phyloP scores from a whole-genome alignment of 73 alveolate species.

The Paramecium bursaria region DNA sequence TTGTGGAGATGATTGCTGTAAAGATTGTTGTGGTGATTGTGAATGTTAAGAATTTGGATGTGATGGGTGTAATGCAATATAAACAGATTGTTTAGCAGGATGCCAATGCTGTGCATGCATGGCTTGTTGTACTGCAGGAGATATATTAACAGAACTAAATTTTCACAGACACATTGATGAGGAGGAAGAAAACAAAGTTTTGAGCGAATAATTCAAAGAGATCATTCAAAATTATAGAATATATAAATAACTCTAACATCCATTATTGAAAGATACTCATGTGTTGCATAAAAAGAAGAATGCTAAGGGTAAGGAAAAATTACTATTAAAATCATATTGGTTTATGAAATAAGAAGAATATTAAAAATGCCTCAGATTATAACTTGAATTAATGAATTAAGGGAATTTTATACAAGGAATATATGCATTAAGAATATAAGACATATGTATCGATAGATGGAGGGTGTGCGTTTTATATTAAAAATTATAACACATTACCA shows the following conservation, averaged over 20 bases:
- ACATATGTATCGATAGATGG: slow-evolving; percentile 47
- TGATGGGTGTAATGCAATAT: slow-evolving; percentile 42
- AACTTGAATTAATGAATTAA: no score
- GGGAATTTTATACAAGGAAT: background rate
- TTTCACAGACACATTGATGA: slow-evolving; percentile 31
- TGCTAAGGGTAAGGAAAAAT: background rate
- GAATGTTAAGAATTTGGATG: slow-evolving; percentile 61
- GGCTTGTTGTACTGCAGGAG: slow-evolving; percentile 40
- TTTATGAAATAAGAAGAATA: slow-evolving; percentile 7
- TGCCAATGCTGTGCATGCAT: slow-evolving; percentile 46
- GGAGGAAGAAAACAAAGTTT: background rate
- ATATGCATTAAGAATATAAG: slow-evolving; percentile 25
- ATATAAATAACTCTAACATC: slow-evolving; percentile 6
- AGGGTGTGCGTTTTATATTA: slow-evolving; percentile 12
- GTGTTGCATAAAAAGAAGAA: slow-evolving; percentile 16
- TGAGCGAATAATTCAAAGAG: slow-evolving; percentile 1
- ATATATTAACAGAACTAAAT: slow-evolving; percentile 17
- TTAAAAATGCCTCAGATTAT: no score
- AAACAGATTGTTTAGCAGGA: slow-evolving; percentile 41
- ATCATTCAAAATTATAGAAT: slow-evolving; percentile 15
- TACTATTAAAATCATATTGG: slow-evolving; percentile 6
- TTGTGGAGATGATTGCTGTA: slow-evolving; percentile 24
- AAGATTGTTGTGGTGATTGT: slow-evolving; percentile 59
- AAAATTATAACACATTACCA: slow-evolving; percentile 1
- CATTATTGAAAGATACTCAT: slow-evolving; percentile 11